Evolutionary conservation across 192 early-diverging fungal genomes (phyloP), one percentile per base, ranked within the genome.

Genomic region (Podila clonocystis): DNA sequence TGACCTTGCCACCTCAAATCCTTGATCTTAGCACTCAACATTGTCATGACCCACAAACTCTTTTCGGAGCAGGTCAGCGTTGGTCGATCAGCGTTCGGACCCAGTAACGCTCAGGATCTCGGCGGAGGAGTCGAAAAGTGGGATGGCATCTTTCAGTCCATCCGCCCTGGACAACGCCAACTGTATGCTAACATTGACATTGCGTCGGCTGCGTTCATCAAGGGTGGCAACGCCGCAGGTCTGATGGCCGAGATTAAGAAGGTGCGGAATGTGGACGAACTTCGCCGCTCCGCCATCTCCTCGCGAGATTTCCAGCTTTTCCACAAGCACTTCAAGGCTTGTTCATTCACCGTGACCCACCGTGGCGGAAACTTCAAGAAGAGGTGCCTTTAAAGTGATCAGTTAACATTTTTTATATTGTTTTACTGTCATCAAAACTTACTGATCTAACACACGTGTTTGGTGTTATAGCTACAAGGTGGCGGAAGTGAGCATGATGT

Each of bases 91-190:
- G 77, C 70, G 2, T 82, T 48, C 26, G 61, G 45, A 9, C 66
- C 75, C 13, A 31, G 58, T 9, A 72, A 65, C 33, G 61, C 80
- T 9, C 64, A 61, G 28, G 20, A 73, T 17, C 72, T 85, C 5
- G 84, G 84, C 5, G 92, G 94, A n/a, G 94, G 95, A 24, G 84
- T 94, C 29, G 93, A 95, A 74, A 85, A 94, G 19, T 96, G 95
- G 95, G 88, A 90, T 60, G 96, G 96, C 9, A 91, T 94, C 67
- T 94, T 93, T 67, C 93, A 95, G 65, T 92, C 90, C 61, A 80
- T 96, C 31, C 87, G 91, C 0, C 93, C 95, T 0, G 88, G 92
- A 3, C 64, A 87, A 58, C 91, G 90, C 20, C 70, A 78, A 8
- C 82, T 91, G 2, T 87, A 76, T 48, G 84, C 88, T 3, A 91